Evolutionary conservation across 257 asterid genomes (phyloP), one percentile per base, ranked within the genome.

Genomic region (Leptodermis oblonga): DNA sequence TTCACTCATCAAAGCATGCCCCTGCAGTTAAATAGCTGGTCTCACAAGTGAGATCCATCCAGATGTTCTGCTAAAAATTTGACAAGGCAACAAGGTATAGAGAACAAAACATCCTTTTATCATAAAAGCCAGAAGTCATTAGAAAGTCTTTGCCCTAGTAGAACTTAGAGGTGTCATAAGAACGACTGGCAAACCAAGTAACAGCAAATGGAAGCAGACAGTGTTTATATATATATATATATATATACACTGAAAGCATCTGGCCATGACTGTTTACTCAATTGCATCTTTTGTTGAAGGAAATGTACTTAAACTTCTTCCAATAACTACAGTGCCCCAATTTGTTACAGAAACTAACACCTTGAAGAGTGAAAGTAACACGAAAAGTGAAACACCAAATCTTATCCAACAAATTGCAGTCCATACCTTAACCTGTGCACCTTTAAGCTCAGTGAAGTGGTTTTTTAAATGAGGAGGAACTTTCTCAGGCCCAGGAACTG

Each of bases 401-500:
- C 8, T 14, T 65, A 55, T 51, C 23, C 42, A 72, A 62, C 26
- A 18, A 39, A 62, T 31, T 58, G 48, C 17, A 67, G 37, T 52
- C 26, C 65, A 22, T 84, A 94, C 99, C 99, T 94, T 94, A 71
- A 94, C 99, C 74, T 94, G 99, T 34, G 97, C 95, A 2, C 99
- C 97, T 78, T 91, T 91, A 67, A 94, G 92, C 84, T 94, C 99
- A 53, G 86, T 80, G 75, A 91, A 94, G 86, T 94, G 97, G 68
- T 85, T 78, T 86, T 87, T 94, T 79, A 94, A 72, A 81, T 87
- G 95, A 39, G 92, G 87, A 36, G 93, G 92, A 65, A 91, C 90
- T 86, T 86, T 86, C 78, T 89, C 98, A 4, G 99, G 99, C 51
- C 99, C 99, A 8, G 90, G 96, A 69, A 94, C 95, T 71, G 99